These are phyloP conservation scores for Falciphora oryzae DNA, from an alignment of 2,329 filamentous ascomycete genomes.

Conservation along the genomic window DNA sequence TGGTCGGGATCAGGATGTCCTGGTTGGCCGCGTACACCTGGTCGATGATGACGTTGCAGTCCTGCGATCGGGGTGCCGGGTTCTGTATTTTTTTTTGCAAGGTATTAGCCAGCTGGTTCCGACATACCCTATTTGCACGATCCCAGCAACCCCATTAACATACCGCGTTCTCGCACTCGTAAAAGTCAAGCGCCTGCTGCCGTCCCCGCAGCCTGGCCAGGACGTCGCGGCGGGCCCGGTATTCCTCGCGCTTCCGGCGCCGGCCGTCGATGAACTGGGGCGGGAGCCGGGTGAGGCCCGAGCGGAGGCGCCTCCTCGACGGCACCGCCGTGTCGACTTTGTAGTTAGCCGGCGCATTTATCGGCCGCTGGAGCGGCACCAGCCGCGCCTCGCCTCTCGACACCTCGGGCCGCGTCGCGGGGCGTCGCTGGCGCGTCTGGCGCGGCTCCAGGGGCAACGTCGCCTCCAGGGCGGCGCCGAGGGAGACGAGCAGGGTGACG, in stretches of 20 bases:
- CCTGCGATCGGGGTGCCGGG: conserved; percentile 21
- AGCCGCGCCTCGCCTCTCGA: conserved; percentile 12
- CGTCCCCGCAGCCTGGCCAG: conserved; percentile 15
- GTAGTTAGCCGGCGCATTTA: conserved; percentile 17
- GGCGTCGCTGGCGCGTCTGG: conserved; percentile 12
- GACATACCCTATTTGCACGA: no score
- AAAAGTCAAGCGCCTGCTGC: conserved; percentile 25
- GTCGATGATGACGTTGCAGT: conserved; percentile 28
- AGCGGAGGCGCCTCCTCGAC: conserved; percentile 17
- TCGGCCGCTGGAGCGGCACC: conserved; percentile 16
- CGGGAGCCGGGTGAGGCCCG: conserved; percentile 21
- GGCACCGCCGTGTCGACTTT: conserved; percentile 17
- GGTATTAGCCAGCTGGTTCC: not conserved
- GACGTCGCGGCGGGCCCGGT: conserved; percentile 13
- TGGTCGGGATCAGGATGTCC: conserved; percentile 23
- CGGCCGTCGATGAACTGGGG: conserved; percentile 15
- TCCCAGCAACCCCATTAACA: conserved; percentile 7
- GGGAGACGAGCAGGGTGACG: conserved; percentile 21
- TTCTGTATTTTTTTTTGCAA: conserved; percentile 17
- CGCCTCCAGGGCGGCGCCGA: conserved; percentile 19
- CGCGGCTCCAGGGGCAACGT: conserved; percentile 13
- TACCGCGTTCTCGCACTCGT: conserved; percentile 28
- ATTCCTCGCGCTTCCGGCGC: conserved; percentile 14
- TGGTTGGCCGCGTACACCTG: conserved; percentile 24
- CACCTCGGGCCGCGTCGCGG: conserved; percentile 13